A percentile compares a stretch with the other conserved stretches of the same genome.
phyloP scores from a whole-genome alignment of 2,329 filamentous ascomycete species.

The Sarocladium oryzae region DNA sequence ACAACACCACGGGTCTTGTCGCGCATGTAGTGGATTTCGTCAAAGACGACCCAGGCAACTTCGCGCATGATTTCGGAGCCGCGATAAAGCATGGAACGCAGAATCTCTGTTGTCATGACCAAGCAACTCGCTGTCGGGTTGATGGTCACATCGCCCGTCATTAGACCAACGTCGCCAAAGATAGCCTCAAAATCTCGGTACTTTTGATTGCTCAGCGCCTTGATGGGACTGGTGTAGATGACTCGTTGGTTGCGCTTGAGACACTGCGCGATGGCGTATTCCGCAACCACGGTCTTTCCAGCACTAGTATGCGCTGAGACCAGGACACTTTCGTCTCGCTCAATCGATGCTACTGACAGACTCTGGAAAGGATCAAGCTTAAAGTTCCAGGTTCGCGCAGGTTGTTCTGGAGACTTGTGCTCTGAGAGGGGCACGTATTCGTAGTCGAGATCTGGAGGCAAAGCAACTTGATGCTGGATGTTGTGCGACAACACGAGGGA shows the following conservation, averaged over 20 bases:
- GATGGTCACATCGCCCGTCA: slow-evolving; percentile 97
- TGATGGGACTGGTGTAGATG: slow-evolving; percentile 98
- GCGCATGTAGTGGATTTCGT: slow-evolving; percentile 98
- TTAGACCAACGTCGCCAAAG: slow-evolving; percentile 93
- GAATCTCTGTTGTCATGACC: slow-evolving; percentile 98
- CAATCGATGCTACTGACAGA: slow-evolving; percentile 87
- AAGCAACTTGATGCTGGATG: slow-evolving; percentile 94
- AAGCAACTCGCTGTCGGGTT: slow-evolving; percentile 95
- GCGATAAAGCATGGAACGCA: slow-evolving; percentile 95
- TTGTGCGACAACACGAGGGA: slow-evolving; percentile 88
- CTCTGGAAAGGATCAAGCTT: slow-evolving; percentile 96
- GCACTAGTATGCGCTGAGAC: slow-evolving; percentile 97
- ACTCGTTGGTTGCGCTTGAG: slow-evolving; percentile 86
- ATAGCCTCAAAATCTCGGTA: slow-evolving; percentile 87
- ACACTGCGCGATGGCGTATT: slow-evolving; percentile 98
- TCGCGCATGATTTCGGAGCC: slow-evolving; percentile 94
- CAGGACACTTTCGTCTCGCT: slow-evolving; percentile 90
- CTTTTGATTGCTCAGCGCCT: slow-evolving; percentile 96
- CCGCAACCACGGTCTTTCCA: slow-evolving; percentile 95
- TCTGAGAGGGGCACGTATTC: slow-evolving; percentile 91
- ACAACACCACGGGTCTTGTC: slow-evolving; percentile 93
- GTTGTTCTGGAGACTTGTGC: slow-evolving; percentile 83
- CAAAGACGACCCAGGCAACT: slow-evolving; percentile 97
- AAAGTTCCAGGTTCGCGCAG: slow-evolving; percentile 80
- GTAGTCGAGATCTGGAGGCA: slow-evolving; percentile 90